A percentile compares a stretch with the other conserved stretches of the same genome.
Conservation (phyloP, 306 rosid genomes). For the Corylus heterophylla region DNA sequence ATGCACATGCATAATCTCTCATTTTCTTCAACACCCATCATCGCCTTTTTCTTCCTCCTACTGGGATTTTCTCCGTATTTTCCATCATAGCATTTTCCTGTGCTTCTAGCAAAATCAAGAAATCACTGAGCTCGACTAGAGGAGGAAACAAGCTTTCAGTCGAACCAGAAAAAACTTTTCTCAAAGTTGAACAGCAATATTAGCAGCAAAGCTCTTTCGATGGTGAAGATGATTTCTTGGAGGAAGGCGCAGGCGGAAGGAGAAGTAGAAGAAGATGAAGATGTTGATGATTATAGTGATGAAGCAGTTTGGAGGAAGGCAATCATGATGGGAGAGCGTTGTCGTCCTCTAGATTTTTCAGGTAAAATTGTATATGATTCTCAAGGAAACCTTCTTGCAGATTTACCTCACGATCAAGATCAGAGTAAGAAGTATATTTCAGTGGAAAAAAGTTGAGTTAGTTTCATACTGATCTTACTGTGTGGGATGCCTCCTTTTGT, state of each 20-base stretch:
- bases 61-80: constrained; percentile 13
- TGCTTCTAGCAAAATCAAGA: constrained; percentile 37
- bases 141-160: background rate
- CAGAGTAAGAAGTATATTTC: background rate
- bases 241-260: constrained; percentile 39
- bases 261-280: constrained; percentile 2
- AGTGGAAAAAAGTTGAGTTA: background rate
- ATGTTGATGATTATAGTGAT: constrained; percentile 16
- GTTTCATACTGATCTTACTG: background rate
- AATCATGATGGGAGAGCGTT: constrained; percentile 68
- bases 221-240: constrained; percentile 58
- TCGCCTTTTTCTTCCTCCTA: constrained; percentile 21
- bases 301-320: constrained; percentile 73
- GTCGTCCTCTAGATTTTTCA: constrained; percentile 66
- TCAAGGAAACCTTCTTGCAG: constrained; percentile 26
- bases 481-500: background rate
- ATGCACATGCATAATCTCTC: constrained; percentile 10
- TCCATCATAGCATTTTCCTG: constrained; percentile 41
- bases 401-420: background rate
- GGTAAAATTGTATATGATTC: constrained; percentile 46
- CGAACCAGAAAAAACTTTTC: constrained; percentile 28
- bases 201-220: constrained; percentile 43
- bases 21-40: constrained; percentile 13
- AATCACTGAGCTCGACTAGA: constrained; percentile 4
- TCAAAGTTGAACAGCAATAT: constrained; percentile 42